Conservation (phyloP, 805 yeast species). For the Candida insectorum region DNA sequence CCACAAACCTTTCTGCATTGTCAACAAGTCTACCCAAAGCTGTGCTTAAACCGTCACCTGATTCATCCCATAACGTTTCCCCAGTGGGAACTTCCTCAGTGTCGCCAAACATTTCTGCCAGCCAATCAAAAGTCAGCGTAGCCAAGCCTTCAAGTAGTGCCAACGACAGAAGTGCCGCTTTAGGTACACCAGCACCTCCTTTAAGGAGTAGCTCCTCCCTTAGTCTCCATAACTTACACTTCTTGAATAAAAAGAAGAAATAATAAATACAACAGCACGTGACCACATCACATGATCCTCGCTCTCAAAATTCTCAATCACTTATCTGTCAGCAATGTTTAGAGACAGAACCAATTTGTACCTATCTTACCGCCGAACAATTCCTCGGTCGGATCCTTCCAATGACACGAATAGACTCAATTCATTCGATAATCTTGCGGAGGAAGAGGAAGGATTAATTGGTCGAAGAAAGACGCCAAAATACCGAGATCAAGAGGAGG, state of each 20-base stretch:
- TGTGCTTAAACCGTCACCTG: slow-evolving; percentile 7
- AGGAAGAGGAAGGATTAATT: slow-evolving; percentile 64
- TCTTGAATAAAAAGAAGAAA: slow-evolving; percentile 30
- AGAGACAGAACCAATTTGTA: slow-evolving; percentile 93
- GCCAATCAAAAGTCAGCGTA: slow-evolving; percentile 6
- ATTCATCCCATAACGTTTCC: too few species aligned
- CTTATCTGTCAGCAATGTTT: slow-evolving; percentile 49
- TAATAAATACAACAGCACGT: too few species aligned
- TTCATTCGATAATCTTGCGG: slow-evolving; percentile 40
- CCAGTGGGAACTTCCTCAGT: neutral
- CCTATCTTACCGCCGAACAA: slow-evolving; percentile 84
- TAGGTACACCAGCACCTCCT: slow-evolving; percentile 6
- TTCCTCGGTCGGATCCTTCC: slow-evolving; percentile 51
- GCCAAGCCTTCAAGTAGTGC: slow-evolving; percentile 29
- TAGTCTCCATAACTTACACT: slow-evolving; percentile 22
- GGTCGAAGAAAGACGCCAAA: slow-evolving; percentile 23
- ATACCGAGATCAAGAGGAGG: slow-evolving; percentile 13
- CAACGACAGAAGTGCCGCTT: slow-evolving; percentile 25
- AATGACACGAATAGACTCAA: slow-evolving; percentile 4
- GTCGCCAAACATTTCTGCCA: too few species aligned
- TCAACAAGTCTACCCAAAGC: slow-evolving; percentile 12
- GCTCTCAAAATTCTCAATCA: neutral
- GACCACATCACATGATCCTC: slow-evolving; percentile 2
- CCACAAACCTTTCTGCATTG: slow-evolving; percentile 21
- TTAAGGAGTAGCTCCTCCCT: slow-evolving; percentile 12